Percentiles rank a stretch among this genome's conserved stretches.
Conservation (phyloP, 177 flowering plant species). For the Vitis hybrid region DNA sequence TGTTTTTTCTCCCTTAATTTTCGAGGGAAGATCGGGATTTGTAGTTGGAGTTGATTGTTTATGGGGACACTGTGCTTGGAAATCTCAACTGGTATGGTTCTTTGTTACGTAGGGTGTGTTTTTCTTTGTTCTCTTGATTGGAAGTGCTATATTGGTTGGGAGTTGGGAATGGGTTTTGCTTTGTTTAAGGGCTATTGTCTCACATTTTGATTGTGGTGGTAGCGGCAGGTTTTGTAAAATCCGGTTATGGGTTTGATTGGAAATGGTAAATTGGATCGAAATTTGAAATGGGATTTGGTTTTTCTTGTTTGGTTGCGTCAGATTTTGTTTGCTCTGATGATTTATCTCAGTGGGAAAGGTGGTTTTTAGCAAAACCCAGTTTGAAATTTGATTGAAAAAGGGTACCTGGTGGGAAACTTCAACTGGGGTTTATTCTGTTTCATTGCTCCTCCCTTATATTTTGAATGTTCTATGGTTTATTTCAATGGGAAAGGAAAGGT, state of each 20-base stretch:
- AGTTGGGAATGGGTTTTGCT: background rate
- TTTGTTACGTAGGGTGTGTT: conserved; percentile 1
- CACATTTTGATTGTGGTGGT: too few species aligned
- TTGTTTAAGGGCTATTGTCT: background rate
- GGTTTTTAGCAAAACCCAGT: background rate
- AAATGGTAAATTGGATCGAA: conserved; percentile 1
- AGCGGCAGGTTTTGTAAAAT: too few species aligned
- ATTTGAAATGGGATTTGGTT: conserved; percentile 14
- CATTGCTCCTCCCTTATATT: too few species aligned
- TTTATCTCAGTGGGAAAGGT: background rate
- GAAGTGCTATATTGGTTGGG: conserved; percentile 1
- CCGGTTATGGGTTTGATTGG: background rate
- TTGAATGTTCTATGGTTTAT: too few species aligned
- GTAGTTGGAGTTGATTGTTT: background rate
- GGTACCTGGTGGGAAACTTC: background rate
- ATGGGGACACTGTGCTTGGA: conserved; percentile 13
- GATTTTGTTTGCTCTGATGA: conserved; percentile 1
- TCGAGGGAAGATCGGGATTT: conserved; percentile 3
- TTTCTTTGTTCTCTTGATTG: conserved; percentile 1
- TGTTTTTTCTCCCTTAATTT: background rate
- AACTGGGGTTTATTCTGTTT: too few species aligned
- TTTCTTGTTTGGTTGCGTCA: background rate
- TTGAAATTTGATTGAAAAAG: background rate
- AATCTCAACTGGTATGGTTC: conserved; percentile 21
- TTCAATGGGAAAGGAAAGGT: too few species aligned